Evolutionary conservation across 2,329 filamentous ascomycete genomes (phyloP).

Genomic region (Apiospora sp.): DNA sequence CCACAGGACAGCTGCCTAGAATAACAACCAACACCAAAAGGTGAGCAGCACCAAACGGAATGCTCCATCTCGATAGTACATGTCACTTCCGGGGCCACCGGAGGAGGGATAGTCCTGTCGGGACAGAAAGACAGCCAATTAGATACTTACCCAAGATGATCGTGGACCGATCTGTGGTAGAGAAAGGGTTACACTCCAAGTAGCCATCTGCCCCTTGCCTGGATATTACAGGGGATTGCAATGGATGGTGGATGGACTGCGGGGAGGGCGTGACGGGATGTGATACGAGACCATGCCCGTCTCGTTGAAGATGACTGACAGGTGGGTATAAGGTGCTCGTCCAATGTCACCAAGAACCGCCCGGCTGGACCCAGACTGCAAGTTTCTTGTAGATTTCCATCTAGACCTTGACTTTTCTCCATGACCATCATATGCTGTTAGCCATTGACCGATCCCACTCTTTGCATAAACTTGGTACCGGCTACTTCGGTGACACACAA

Average conservation of each 20-base stretch:
- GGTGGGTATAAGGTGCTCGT: not conserved
- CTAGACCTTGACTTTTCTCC: not conserved
- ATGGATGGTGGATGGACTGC: not conserved
- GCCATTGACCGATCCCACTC: not conserved
- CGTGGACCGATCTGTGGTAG: not conserved
- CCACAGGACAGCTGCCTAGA: not conserved
- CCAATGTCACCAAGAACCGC: not conserved
- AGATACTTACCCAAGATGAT: not conserved
- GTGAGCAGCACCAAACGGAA: not conserved
- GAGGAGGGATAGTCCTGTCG: not conserved
- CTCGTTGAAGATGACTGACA: not conserved
- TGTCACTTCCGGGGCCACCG: not conserved
- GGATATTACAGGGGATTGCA: not conserved
- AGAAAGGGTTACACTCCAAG: not conserved
- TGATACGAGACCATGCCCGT: not conserved
- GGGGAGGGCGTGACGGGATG: not conserved
- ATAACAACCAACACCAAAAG: not conserved
- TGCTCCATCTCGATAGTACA: not conserved
- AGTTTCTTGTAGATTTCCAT: not conserved
- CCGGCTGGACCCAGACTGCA: not conserved
- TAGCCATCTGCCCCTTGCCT: not conserved
- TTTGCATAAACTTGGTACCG: not conserved
- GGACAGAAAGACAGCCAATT: not conserved
- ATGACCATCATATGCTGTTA: not conserved
- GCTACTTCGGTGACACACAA: not conserved